Percentiles rank a stretch among this genome's conserved stretches.
phyloP scores from a whole-genome alignment of 768 basidiomycete genomes.

The Leccinum olivaceopallidum region DNA sequence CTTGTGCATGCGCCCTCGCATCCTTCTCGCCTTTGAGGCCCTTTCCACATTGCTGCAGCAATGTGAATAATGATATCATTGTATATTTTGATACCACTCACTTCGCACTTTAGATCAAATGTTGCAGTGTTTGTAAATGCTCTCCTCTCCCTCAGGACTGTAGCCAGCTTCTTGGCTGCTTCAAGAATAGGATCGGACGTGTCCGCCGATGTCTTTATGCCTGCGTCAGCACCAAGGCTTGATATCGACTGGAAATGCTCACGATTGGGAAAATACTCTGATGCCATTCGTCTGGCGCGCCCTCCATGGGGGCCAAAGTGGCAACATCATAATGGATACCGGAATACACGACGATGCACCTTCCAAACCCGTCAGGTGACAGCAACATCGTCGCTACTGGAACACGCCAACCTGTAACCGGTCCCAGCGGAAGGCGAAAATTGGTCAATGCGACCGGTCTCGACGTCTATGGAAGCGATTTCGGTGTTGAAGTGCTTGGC shows the following conservation, averaged over 20 bases:
- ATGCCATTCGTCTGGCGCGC: constrained; percentile 86
- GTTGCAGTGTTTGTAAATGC: constrained; percentile 92
- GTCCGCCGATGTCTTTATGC: constrained; percentile 28
- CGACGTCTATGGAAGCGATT: constrained; percentile 89
- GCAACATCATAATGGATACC: constrained; percentile 97
- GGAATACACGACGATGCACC: constrained; percentile 85
- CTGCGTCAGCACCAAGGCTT: constrained; percentile 26
- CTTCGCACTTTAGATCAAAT: constrained; percentile 89
- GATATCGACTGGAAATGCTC: constrained; percentile 19
- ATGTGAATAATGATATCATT: constrained; percentile 8
- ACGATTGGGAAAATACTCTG: constrained; percentile 77
- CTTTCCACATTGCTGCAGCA: constrained; percentile 66
- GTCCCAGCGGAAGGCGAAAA: constrained; percentile 51
- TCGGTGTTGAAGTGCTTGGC: constrained; percentile 81
- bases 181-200: constrained; percentile 55
- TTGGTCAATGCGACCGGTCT: constrained; percentile 85
- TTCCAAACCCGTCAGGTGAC: constrained; percentile 24
- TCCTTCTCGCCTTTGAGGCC: constrained; percentile 95
- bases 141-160: constrained; percentile 68
- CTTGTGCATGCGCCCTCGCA: constrained; percentile 82
- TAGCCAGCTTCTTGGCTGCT: constrained; percentile 72
- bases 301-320: constrained; percentile 73
- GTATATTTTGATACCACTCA: constrained; percentile 32
- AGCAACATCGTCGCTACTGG: not conserved
- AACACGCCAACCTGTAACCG: constrained; percentile 30